These are phyloP conservation scores for Pseudogymnoascus sp. DNA, from an alignment of 2,329 filamentous ascomycete genomes.

Conservation along the genomic window DNA sequence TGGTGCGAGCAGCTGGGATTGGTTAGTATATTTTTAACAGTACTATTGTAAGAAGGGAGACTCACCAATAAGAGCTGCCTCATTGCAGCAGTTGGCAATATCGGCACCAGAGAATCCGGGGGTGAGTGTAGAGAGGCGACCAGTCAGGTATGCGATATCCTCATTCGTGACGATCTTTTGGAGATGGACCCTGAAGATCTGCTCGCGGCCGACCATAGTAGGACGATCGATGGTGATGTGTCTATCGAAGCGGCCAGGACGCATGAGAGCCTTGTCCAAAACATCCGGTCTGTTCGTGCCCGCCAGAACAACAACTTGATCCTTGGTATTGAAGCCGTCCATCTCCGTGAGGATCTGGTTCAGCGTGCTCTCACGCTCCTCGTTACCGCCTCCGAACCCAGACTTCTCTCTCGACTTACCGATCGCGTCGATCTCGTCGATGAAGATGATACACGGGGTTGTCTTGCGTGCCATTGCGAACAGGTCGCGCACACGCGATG, in stretches of 20 bases:
- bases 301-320: conserved; percentile 93
- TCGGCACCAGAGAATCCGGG: conserved; percentile 96
- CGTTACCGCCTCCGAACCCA: conserved; percentile 82
- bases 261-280: conserved; percentile 90
- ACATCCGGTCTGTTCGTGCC: conserved; percentile 95
- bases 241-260: conserved; percentile 91
- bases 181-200: conserved; percentile 93
- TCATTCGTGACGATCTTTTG: conserved; percentile 92
- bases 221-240: conserved; percentile 93
- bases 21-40: conserved; percentile 34
- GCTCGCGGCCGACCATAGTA: conserved; percentile 92
- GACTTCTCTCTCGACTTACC: conserved; percentile 82
- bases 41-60: conserved; percentile 13
- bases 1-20: conserved; percentile 66
- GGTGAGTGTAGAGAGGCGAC: conserved; percentile 83
- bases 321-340: conserved; percentile 96
- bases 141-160: conserved; percentile 79
- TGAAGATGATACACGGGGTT: conserved; percentile 98
- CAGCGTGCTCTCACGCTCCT: conserved; percentile 91
- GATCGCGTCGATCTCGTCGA: conserved; percentile 98
- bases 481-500: conserved; percentile 87
- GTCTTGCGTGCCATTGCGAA: conserved; percentile 94
- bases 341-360: conserved; percentile 99
- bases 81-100: conserved; percentile 97
- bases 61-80: conserved; percentile 91